phyloP scores from a whole-genome alignment of 2,329 filamentous ascomycete species.

The Chaetomium globosum region DNA sequence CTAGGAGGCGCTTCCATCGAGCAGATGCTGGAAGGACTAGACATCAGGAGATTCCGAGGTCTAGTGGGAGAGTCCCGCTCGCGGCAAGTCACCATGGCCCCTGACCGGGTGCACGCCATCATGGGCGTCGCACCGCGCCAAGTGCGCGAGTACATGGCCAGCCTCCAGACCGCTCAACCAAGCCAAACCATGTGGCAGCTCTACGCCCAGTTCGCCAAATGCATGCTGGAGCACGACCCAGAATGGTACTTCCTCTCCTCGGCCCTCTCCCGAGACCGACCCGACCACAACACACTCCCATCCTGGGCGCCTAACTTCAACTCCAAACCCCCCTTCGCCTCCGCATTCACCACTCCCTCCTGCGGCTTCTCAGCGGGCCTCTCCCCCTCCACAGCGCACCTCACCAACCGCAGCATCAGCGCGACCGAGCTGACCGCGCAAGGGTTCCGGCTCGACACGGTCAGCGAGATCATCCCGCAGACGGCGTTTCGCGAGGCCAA shows the following conservation, averaged over 20 bases:
- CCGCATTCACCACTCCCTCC: background rate
- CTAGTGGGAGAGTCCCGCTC: background rate
- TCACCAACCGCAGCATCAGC: background rate
- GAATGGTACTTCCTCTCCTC: slow-evolving; percentile 5
- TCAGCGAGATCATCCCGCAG: slow-evolving; percentile 1
- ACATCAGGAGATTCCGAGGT: background rate
- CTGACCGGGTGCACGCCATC: slow-evolving; percentile 3
- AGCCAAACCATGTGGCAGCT: slow-evolving; percentile 1
- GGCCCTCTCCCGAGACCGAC: background rate
- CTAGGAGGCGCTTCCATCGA: background rate
- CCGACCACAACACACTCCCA: background rate
- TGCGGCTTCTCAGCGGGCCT: slow-evolving; percentile 5
- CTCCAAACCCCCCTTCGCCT: slow-evolving; percentile 2
- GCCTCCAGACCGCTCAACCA: background rate
- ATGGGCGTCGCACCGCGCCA: slow-evolving; percentile 2
- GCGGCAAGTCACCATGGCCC: background rate
- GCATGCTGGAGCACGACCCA: slow-evolving; percentile 9
- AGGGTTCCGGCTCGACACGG: slow-evolving; percentile 1
- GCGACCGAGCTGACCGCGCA: background rate
- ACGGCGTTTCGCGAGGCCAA: slow-evolving; percentile 1
- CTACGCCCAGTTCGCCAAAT: slow-evolving; percentile 5
- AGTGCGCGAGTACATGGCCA: slow-evolving; percentile 3
- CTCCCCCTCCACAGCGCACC: background rate
- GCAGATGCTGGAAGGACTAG: background rate
- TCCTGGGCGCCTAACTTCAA: slow-evolving; percentile 7